Conservation (phyloP, 2,329 filamentous ascomycete species). For the Colletotrichum chrysophilum region DNA sequence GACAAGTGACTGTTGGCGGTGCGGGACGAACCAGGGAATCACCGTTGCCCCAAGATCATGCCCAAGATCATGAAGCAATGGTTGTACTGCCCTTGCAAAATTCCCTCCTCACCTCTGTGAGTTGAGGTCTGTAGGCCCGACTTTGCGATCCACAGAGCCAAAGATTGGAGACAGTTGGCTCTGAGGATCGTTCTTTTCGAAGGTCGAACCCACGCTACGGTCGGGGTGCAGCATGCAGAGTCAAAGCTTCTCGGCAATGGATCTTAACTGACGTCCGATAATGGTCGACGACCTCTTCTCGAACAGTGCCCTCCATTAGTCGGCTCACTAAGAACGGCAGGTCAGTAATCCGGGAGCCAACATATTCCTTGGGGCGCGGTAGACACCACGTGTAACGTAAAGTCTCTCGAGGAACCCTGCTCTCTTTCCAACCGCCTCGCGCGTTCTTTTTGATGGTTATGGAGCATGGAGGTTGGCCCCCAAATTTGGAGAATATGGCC, state of each 20-base stretch:
- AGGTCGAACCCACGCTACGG: not conserved
- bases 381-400: constrained; percentile 2
- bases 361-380: not conserved
- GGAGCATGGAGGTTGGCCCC: constrained; percentile 8
- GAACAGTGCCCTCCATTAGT: not conserved
- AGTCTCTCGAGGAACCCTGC: not conserved
- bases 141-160: not conserved
- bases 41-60: not conserved
- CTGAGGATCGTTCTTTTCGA: not conserved
- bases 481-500: constrained; percentile 15
- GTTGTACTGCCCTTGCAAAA: not conserved
- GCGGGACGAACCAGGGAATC: not conserved
- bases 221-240: constrained; percentile 12
- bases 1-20: not conserved
- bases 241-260: constrained; percentile 11
- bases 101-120: not conserved
- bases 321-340: not conserved
- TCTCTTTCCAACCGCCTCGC: not conserved
- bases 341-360: not conserved
- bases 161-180: not conserved
- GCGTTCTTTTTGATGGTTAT: not conserved
- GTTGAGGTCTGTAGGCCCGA: not conserved
- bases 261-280: not conserved
- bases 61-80: not conserved
- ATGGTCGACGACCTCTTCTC: not conserved